Evolutionary conservation across 768 basidiomycete genomes (phyloP), one percentile per base, ranked within the genome.

Genomic region (Amanita rubescens): DNA sequence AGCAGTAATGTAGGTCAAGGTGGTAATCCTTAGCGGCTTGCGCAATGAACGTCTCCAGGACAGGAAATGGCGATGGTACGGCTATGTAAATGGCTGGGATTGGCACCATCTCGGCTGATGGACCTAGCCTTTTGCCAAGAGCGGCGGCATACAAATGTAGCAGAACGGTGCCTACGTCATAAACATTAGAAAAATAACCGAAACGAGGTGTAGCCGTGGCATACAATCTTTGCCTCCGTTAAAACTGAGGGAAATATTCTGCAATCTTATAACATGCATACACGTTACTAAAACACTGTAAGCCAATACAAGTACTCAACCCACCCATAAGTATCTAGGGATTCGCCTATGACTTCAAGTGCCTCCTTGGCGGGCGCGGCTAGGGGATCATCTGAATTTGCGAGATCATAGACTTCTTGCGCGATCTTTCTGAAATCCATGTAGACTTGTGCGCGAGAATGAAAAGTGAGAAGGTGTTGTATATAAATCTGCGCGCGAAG

Each of bases 171-270:
- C 94, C 94, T 97, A 62, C 45, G 34, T 33, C 46, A 35, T 43
- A 10, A 17, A 10, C 35, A 46, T 49, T 35, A 56, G 46, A 49
- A 48, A 51, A 24, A 24, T 37, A n/a, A 42, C 14, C 37, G 32
- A 8, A 9, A 33, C 14, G 42, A 35, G 49, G 15, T 17, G 14
- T n/a, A 19, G 20, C n/a, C 35, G 37, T 30, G 6, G 20, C n/a
- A 12, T 24, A 95, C 96, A 99, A 65, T 99, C 96, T 67, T 99
- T 99, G 49, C 96, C 96, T 9, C 96, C 96, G 60, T 98, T 99
- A 73, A 97, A 99, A 68, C 94, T 96, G 55, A 99, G 75, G 2
- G 94, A 86, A 3, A 94, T 71, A 52, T 76, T 73, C 33, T 85
- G 80, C 62, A 79, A 75, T 47, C 91, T 90, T 66, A 15, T 8